These are phyloP conservation scores for Ascomycota sp. DNA, from an alignment of 2,329 filamentous ascomycete genomes.

Conservation along the genomic window DNA sequence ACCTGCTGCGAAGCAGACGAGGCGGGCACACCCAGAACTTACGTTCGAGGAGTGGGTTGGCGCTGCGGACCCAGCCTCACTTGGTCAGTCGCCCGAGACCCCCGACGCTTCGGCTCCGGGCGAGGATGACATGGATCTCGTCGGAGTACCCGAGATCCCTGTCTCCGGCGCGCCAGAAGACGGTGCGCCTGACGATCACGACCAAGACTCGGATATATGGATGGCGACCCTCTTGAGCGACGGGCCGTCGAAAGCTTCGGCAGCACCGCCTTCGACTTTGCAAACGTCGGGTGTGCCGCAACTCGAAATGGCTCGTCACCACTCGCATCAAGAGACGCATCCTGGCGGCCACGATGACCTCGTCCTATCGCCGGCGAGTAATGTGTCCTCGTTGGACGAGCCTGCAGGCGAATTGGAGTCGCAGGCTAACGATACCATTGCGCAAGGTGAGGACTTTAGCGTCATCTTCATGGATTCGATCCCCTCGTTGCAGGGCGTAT, in stretches of 20 bases:
- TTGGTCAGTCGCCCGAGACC: constrained; percentile 3
- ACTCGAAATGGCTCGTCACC: too few species aligned
- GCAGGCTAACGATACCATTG: constrained; percentile 19
- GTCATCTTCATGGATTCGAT: constrained; percentile 38
- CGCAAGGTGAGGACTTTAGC: constrained; percentile 34
- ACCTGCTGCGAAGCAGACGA: constrained; percentile 3
- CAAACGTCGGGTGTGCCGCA: constrained; percentile 1
- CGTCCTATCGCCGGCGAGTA: constrained; percentile 11
- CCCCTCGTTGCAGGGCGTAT: constrained; percentile 25
- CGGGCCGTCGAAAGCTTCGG: constrained; percentile 12
- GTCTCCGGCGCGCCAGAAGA: constrained; percentile 2
- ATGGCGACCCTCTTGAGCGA: constrained; percentile 20
- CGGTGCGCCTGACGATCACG: constrained; percentile 3
- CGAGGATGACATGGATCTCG: constrained; percentile 11
- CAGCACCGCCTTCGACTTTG: constrained; percentile 1
- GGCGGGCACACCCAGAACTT: too few species aligned
- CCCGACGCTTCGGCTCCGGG: constrained; percentile 4
- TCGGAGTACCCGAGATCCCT: constrained; percentile 4
- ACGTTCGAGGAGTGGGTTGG: constrained; percentile 10
- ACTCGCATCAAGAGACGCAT: too few species aligned
- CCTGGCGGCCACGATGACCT: constrained; percentile 8
- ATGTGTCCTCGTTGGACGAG: constrained; percentile 14
- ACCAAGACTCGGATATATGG: constrained; percentile 23
- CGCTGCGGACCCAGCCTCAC: constrained; percentile 6
- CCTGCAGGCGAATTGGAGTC: constrained; percentile 6